Conservation (phyloP, 2,329 filamentous ascomycete genomes). For the Biscogniauxia sp. region DNA sequence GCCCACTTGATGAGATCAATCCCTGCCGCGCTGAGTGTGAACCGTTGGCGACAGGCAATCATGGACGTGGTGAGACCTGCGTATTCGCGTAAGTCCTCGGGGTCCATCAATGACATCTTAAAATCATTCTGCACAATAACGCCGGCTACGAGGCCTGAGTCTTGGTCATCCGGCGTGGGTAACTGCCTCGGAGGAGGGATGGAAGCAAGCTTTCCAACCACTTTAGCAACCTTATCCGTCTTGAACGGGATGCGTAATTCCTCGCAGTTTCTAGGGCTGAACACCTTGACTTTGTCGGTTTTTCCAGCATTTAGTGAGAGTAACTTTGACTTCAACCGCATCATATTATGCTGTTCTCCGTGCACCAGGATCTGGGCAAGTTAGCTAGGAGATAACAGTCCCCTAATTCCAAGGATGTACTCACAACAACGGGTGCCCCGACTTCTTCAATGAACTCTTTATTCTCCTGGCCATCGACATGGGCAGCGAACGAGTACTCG, state of each 20-base stretch:
- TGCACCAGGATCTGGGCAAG: conserved; percentile 80
- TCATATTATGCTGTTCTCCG: conserved; percentile 97
- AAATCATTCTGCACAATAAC: conserved; percentile 98
- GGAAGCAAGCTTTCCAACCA: conserved; percentile 88
- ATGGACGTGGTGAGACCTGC: conserved; percentile 95
- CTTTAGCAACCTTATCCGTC: conserved; percentile 91
- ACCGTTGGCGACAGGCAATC: conserved; percentile 86
- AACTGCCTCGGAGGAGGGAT: conserved; percentile 63
- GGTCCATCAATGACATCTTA: conserved; percentile 94
- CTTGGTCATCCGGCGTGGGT: conserved; percentile 30
- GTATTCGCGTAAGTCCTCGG: conserved; percentile 92
- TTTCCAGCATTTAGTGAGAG: conserved; percentile 87
- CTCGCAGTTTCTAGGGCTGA: conserved; percentile 90
- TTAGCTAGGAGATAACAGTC: conserved; percentile 10
- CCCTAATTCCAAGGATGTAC: conserved; percentile 35
- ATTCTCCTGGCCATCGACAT: conserved; percentile 95
- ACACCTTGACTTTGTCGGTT: conserved; percentile 82
- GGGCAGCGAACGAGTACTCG: conserved; percentile 93
- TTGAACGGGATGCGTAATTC: conserved; percentile 94
- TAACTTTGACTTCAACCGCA: conserved; percentile 90
- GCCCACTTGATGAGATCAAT: conserved; percentile 92
- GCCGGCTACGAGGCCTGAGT: conserved; percentile 67
- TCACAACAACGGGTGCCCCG: conserved; percentile 83
- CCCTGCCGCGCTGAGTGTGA: conserved; percentile 83
- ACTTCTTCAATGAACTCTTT: conserved; percentile 96